Base-by-base conservation (phyloP, 2,329 filamentous ascomycete species). In the Cladosporium austrohemisphaericum region DNA sequence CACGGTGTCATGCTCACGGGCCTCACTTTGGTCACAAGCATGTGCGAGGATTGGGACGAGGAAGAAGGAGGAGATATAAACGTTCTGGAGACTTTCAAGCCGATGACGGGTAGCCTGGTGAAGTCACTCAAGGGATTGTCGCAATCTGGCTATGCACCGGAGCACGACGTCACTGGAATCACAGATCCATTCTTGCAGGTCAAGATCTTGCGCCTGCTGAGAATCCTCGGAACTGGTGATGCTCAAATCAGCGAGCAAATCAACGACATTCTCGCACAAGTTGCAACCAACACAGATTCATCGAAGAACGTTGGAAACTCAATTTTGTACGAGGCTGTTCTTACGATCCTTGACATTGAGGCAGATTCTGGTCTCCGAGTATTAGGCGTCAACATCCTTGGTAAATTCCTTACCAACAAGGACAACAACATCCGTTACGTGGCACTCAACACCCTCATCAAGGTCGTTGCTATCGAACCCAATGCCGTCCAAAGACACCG, bases 341-440 rank as follows among this genome's bases (percentile, higher is more conserved):
- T 93, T 35, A 98, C 93, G 0, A 98, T 98, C 58, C 82, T 98
- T 41, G 93, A 98, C 59, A 97, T 98, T 47, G 93, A 98, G 69
- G 94, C 93, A 18, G 94, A 98, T 65, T 95, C 93, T 8, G 92
- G 93, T 28, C 74, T 98, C 55, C 80, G 94, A 43, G 93, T 98
- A 18, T 78, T 98, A 20, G 93, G 93, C 63, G 93, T 98, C 60
- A 98, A 98, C 66, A 98, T 98, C 57, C 81, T 98, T 19, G 93
- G 94, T 66, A 98, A 97, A 67, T 98, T 98, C 72, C 73, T 98
- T 54, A 85, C 91, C n/a, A 98, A 98, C 74, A 85, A 92, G 60
- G 93, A 98, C 71, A 98, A 98, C 76, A 98, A 98, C 66, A 98
- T 98, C 62, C 86, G 93, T 68, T 98, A 98, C 65, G 93, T 98